Evolutionary conservation across 768 basidiomycete genomes (phyloP), one percentile per base, ranked within the genome.

Genomic region (Psilocybe tampanensis): DNA sequence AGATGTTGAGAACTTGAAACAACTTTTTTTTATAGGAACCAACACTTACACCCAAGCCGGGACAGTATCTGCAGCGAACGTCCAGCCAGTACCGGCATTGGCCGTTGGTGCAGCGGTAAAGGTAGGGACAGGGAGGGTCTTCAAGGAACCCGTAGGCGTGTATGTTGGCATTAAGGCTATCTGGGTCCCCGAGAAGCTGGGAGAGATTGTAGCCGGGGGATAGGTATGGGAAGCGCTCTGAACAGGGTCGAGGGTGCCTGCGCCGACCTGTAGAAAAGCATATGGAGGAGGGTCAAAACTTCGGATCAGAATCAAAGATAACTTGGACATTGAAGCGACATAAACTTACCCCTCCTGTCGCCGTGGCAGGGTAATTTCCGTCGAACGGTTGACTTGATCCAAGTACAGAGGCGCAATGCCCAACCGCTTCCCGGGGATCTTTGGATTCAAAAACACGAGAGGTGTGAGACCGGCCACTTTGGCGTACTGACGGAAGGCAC

Each of bases 31-130:
- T n/a, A n/a, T n/a, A n/a, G n/a, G n/a, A n/a, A n/a, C n/a, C n/a
- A 41, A 19, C 26, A 70, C 78, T 54, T 66, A 79, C 78, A 83
- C 84, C 65, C 80, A 84, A 22, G 84, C 86, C 23, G 73, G 68
- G 11, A 68, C 77, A 11, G 76, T 86, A 72, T 96, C 95, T 3
- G 75, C 73, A 15, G 82, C 58, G 67, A 94, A 88, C 54, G 75
- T 74, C 94, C 94, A 96, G 39, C 94, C 94, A 33, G 73, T 75
- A 3, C 94, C 94, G 4, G 82, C 83, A 26, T 64, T 69, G 5
- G 78, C 76, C 26, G 76, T 77, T 19, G 82, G 80, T 9, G 81
- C 81, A 26, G 79, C 70, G 2, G 86, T 82, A 67, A 88, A 87
- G 11, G 84, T 86, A 13, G 88, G 88, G 33, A 74, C 82, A 41